A percentile compares a stretch with the other conserved stretches of the same genome.
Conservation (phyloP, 768 basidiomycete genomes). For the Leccinellum rugosiceps region DNA sequence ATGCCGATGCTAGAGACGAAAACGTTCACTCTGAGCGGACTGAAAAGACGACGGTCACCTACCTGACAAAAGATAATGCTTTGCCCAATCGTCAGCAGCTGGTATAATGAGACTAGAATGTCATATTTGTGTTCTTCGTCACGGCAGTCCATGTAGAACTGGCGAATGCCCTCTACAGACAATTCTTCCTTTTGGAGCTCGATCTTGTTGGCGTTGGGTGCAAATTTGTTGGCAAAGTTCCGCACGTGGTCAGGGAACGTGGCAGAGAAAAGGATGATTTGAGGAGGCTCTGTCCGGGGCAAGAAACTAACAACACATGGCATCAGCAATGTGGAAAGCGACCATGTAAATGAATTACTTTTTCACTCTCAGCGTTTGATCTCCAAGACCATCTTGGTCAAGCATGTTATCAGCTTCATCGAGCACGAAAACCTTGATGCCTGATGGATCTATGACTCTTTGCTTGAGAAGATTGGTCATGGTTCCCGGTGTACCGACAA, state of each 20-base stretch:
- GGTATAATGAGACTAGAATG: constrained; percentile 86
- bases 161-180: constrained; percentile 89
- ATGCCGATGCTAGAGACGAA: constrained; percentile 63
- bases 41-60: constrained; percentile 21
- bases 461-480: constrained; percentile 82
- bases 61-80: constrained; percentile 99
- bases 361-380: constrained; percentile 91
- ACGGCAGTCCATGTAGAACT: constrained; percentile 97
- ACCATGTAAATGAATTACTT: constrained; percentile 53
- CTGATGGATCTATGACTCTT: constrained; percentile 72
- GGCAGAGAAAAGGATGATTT: constrained; percentile 96
- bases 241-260: constrained; percentile 96
- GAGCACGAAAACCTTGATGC: constrained; percentile 89
- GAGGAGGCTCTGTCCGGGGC: constrained; percentile 52
- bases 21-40: background rate
- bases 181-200: constrained; percentile 92
- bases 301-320: constrained; percentile 45
- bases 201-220: constrained; percentile 94
- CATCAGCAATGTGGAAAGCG: constrained; percentile 11
- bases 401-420: constrained; percentile 99
- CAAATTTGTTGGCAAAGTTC: constrained; percentile 87
- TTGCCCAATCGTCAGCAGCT: constrained; percentile 90
- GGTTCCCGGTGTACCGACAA: constrained; percentile 96
- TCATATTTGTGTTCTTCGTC: constrained; percentile 94
- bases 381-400: constrained; percentile 89